These are phyloP conservation scores for Mediolabrus comicus DNA, from an alignment of 108 stramenopile species.

Conservation along the genomic window DNA sequence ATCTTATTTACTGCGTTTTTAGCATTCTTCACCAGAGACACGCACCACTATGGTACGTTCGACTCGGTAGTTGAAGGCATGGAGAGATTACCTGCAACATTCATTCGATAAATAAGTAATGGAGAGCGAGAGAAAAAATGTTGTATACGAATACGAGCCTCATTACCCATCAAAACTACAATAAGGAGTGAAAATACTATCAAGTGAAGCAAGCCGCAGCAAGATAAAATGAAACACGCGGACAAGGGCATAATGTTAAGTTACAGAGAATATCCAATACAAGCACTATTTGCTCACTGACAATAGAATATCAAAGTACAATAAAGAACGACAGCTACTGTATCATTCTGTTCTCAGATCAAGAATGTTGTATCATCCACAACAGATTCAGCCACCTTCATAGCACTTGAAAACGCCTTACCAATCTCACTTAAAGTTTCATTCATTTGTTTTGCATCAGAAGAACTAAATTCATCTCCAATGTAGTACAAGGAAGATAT, in stretches of 20 bases:
- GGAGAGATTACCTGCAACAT: constrained; percentile 30
- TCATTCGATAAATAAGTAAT: constrained; percentile 2
- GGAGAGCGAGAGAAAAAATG: background rate
- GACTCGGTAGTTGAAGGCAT: constrained; percentile 37
- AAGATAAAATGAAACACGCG: background rate
- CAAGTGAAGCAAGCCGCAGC: background rate
- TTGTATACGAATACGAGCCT: background rate
- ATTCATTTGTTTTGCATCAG: background rate
- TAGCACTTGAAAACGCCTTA: background rate
- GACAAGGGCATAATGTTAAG: background rate
- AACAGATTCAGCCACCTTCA: background rate
- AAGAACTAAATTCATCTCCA: background rate
- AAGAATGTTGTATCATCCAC: background rate
- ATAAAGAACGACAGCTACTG: background rate
- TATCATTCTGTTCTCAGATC: background rate
- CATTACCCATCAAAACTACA: background rate
- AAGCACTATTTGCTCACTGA: background rate
- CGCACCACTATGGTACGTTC: constrained; percentile 45
- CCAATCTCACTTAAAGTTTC: background rate
- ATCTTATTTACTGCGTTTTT: constrained; percentile 30
- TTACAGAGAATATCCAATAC: background rate
- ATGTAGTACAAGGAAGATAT: background rate
- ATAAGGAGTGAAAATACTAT: background rate
- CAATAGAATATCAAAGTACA: constrained; percentile 1
- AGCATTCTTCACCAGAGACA: constrained; percentile 33